A percentile compares a stretch with the other conserved stretches of the same genome.
These are phyloP conservation scores for Amyloporia xantha DNA, from an alignment of 768 basidiomycete genomes.

Conservation along the genomic window DNA sequence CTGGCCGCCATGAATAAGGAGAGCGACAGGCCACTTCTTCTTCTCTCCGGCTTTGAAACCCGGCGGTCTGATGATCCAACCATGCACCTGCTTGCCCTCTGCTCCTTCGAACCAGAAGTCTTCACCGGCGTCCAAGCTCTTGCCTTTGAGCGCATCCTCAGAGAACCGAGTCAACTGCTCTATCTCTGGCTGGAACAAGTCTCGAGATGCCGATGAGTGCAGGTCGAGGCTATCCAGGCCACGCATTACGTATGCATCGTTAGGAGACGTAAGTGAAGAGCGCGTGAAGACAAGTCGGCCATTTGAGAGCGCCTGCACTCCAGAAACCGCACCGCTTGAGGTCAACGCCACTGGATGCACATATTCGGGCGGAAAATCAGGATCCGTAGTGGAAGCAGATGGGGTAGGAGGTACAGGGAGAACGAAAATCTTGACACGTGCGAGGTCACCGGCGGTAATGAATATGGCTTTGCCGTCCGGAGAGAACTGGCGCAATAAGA, in stretches of 20 bases:
- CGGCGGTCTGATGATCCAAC: conserved; percentile 76
- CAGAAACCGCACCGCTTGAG: conserved; percentile 47
- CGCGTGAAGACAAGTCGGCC: conserved; percentile 65
- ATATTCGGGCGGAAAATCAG: conserved; percentile 37
- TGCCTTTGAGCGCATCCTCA: conserved; percentile 45
- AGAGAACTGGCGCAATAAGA: conserved; percentile 59
- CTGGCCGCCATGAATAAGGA: conserved; percentile 78
- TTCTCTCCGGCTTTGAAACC: conserved; percentile 59
- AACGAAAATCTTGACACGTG: conserved; percentile 66
- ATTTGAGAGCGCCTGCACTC: conserved; percentile 51
- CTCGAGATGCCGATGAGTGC: conserved; percentile 17
- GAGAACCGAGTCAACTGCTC: conserved; percentile 64
- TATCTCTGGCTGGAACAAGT: conserved; percentile 28
- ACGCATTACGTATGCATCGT: conserved; percentile 65
- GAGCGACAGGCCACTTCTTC: conserved; percentile 73
- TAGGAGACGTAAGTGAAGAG: conserved; percentile 73
- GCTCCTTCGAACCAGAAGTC: conserved; percentile 91
- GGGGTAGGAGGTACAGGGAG: conserved; percentile 64
- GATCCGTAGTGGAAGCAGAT: conserved; percentile 43
- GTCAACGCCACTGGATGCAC: conserved; percentile 55
- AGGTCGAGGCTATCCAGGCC: conserved; percentile 38
- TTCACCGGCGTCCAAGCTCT: conserved; percentile 56
- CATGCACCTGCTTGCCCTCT: conserved; percentile 67
- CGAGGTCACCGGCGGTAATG: conserved; percentile 72
- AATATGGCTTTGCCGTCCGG: conserved; percentile 63